These are phyloP conservation scores for Cenchrus americanus DNA, from an alignment of 176 grass and related monocot genomes.

Conservation along the genomic window DNA sequence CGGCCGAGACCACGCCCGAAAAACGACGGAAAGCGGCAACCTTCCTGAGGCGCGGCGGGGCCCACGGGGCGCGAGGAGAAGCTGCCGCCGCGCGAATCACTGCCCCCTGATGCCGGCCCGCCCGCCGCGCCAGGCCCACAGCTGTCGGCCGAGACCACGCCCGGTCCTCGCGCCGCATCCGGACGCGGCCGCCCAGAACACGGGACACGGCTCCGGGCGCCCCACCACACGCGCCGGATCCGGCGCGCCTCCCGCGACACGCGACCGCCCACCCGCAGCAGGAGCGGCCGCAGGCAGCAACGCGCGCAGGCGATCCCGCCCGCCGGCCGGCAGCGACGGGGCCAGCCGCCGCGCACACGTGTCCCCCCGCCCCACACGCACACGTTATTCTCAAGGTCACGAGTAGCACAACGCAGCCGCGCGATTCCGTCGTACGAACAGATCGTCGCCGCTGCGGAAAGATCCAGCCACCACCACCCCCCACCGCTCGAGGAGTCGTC, in stretches of 20 bases:
- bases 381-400: constrained; percentile 56
- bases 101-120: constrained; percentile 59
- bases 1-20: constrained; percentile 51
- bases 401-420: constrained; percentile 37
- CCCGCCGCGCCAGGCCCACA: constrained; percentile 36
- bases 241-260: background rate
- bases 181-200: constrained; percentile 21
- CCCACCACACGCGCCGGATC: background rate
- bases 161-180: constrained; percentile 34
- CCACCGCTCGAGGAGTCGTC: constrained; percentile 20
- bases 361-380: constrained; percentile 38
- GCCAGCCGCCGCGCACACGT: constrained; percentile 47
- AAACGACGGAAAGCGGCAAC: constrained; percentile 41
- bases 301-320: constrained; percentile 3
- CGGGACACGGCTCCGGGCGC: background rate
- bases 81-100: constrained; percentile 59
- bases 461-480: constrained; percentile 21
- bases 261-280: background rate
- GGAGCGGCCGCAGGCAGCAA: background rate
- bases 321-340: background rate
- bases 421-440: constrained; percentile 38
- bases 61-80: constrained; percentile 38
- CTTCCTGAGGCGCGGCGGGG: constrained; percentile 26
- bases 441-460: constrained; percentile 41
- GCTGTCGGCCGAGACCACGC: constrained; percentile 57